A percentile compares a stretch with the other conserved stretches of the same genome.
These are phyloP conservation scores for Entophlyctis luteolus DNA, from an alignment of 192 early-diverging fungal species.

Conservation along the genomic window DNA sequence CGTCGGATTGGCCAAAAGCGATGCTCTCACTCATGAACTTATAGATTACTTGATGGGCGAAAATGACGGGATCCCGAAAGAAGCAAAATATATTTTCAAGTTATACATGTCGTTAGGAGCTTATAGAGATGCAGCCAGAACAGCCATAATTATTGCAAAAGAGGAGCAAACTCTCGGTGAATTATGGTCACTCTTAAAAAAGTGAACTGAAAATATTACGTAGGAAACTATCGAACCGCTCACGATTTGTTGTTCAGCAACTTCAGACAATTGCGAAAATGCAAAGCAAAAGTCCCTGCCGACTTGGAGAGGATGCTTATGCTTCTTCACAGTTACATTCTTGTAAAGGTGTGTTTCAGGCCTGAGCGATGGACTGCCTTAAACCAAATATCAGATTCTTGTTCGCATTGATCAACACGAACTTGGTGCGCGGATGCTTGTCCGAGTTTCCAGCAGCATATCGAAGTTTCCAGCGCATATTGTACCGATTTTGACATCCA, in stretches of 20 bases:
- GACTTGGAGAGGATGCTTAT: slow-evolving; percentile 56
- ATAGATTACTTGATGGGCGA: slow-evolving; percentile 61
- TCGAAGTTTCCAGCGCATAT: slow-evolving; percentile 55
- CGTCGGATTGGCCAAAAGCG: slow-evolving; percentile 53
- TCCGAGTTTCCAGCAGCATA: slow-evolving; percentile 53
- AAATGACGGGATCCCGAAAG: slow-evolving; percentile 53
- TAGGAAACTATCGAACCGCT: slow-evolving; percentile 51
- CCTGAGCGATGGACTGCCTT: not conserved
- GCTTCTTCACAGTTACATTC: slow-evolving; percentile 58
- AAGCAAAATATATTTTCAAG: slow-evolving; percentile 61
- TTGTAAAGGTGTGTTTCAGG: slow-evolving; percentile 46
- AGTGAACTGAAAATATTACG: too few species aligned
- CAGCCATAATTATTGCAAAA: slow-evolving; percentile 56
- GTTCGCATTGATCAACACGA: slow-evolving; percentile 46
- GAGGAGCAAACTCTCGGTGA: slow-evolving; percentile 52
- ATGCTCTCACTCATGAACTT: slow-evolving; percentile 50
- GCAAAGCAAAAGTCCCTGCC: slow-evolving; percentile 42
- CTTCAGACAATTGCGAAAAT: slow-evolving; percentile 38
- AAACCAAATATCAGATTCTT: slow-evolving; percentile 33
- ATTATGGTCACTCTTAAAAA: too few species aligned
- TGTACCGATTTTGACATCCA: slow-evolving; percentile 55
- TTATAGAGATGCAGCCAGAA: slow-evolving; percentile 51
- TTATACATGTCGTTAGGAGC: slow-evolving; percentile 57
- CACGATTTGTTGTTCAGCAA: slow-evolving; percentile 56
- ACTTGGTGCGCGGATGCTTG: slow-evolving; percentile 52